Base-by-base conservation (phyloP, 805 yeast species). In the Candida germanica region DNA sequence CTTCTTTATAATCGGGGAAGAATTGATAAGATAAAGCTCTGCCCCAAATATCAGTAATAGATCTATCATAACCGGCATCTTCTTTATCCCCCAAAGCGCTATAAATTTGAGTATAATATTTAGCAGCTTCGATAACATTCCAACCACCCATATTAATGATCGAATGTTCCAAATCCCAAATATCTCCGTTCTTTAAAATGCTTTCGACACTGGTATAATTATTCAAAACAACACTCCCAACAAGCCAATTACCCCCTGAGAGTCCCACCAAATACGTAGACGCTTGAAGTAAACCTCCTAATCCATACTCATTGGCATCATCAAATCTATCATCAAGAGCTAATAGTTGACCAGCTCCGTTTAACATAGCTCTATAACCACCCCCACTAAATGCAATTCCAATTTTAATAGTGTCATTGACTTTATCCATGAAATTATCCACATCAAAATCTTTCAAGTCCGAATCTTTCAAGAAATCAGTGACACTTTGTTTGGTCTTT, bases 351-450 rank as follows among this genome's bases (percentile, higher is more conserved):
- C 96, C 96, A 8, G 95, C 96, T 1, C 95, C 96, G 40, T 46
- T 35, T 71, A 81, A 69, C 89, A 87, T 85, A 22, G 96, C 94
- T 43, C 96, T 73, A 58, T 85, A 87, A 3, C 96, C 96, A 53
- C 96, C 96, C 5, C 68, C 68, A 18, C 58, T 49, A 27, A 63
- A 62, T 1, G 69, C 62, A 13, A 63, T 15, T 8, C 68, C 70
- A 12, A 64, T 57, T 20, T 51, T 50, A 32, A 64, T 47, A 21
- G 66, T 51, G 15, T 52, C 48, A 35, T 56, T 50, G 31, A 59
- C 54, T 11, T 46, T 27, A 15, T 31, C 44, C 40, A 59, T 48
- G 42, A 65, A 78, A 0, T 48, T 53, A 15, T 60, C 64, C 1
- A 74, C 69, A 43, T 75, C 71, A 42, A 73, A 73, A 48, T 72